These are phyloP conservation scores for Cinnamomum chago DNA, from an alignment of 164 flowering plant species.

Conservation along the genomic window DNA sequence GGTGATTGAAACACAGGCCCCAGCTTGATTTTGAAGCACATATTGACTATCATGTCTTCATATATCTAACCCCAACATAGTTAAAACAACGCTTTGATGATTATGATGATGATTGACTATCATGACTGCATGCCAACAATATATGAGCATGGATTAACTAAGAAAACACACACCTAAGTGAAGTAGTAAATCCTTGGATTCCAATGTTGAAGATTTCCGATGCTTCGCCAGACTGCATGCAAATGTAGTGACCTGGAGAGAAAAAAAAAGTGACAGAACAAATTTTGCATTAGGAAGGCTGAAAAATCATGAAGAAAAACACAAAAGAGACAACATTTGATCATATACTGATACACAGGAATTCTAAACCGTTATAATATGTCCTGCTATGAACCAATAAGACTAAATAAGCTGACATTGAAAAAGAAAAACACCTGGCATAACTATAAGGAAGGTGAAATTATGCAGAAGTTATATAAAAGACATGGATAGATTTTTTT, in stretches of 20 bases:
- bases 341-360: not conserved
- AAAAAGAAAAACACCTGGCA: no score
- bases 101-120: no score
- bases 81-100: no score
- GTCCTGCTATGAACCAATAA: not conserved
- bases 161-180: slow-evolving; percentile 56
- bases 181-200: slow-evolving; percentile 82
- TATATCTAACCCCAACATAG: not conserved
- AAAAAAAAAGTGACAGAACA: slow-evolving; percentile 3
- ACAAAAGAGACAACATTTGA: not conserved
- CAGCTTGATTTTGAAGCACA: not conserved
- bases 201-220: slow-evolving; percentile 85
- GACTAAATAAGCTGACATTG: not conserved
- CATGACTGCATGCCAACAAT: not conserved
- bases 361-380: not conserved
- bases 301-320: not conserved
- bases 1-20: not conserved
- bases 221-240: slow-evolving; percentile 94
- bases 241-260: slow-evolving; percentile 77
- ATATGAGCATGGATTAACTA: not conserved
- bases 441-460: no score
- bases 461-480: no score
- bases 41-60: not conserved
- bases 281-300: not conserved
- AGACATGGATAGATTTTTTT: no score